These are phyloP conservation scores for Acanthochlamys bracteata DNA, from an alignment of 106 monocot genomes.

Conservation along the genomic window DNA sequence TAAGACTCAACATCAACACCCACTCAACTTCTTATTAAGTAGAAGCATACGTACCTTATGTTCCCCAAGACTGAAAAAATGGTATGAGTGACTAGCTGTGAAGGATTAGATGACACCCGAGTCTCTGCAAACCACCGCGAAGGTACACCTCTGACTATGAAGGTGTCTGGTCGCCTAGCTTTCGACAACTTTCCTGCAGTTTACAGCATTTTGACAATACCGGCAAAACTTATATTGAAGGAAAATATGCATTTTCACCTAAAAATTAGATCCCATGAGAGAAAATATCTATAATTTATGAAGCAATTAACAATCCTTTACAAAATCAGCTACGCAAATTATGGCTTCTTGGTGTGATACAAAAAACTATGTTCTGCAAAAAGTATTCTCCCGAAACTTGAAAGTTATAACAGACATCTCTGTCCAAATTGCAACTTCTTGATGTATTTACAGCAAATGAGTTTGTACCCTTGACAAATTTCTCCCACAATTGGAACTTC, in stretches of 20 bases:
- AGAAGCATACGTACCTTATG: slow-evolving; percentile 41
- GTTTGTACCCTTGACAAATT: too few species aligned
- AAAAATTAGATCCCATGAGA: not conserved
- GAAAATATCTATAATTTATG: not conserved
- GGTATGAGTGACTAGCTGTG: slow-evolving; percentile 80
- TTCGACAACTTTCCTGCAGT: slow-evolving; percentile 30
- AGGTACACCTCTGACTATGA: slow-evolving; percentile 66
- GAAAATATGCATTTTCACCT: not conserved
- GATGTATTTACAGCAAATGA: too few species aligned
- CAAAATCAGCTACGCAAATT: not conserved
- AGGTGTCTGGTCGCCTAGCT: slow-evolving; percentile 51
- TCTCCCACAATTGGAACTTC: too few species aligned
- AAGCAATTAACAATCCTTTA: not conserved
- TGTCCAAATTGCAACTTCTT: too few species aligned
- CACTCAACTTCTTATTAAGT: not conserved
- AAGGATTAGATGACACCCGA: slow-evolving; percentile 81
- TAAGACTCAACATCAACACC: not conserved
- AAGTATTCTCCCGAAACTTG: too few species aligned
- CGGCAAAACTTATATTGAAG: too few species aligned
- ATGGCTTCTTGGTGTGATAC: too few species aligned
- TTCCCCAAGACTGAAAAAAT: slow-evolving; percentile 80
- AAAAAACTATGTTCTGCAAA: too few species aligned
- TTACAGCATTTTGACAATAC: not conserved
- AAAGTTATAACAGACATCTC: too few species aligned
- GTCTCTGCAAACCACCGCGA: slow-evolving; percentile 96